Percentiles rank a stretch among this genome's conserved stretches.
Conservation (phyloP, 495 filamentous ascomycete species). For the Tuber borchii region DNA sequence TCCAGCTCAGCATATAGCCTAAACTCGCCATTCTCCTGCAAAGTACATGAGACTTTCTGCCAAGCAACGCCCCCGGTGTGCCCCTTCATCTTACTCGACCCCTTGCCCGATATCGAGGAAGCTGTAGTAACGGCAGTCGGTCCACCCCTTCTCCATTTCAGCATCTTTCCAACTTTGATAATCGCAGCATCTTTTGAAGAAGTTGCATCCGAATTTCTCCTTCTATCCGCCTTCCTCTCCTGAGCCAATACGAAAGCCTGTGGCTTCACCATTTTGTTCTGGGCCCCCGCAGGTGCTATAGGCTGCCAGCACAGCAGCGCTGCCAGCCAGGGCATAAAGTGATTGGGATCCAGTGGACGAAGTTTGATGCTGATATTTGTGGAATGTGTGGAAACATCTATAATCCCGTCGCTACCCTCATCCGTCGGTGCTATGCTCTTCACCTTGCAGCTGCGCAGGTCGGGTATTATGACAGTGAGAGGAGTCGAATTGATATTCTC, state of each 20-base stretch:
- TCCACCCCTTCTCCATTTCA: constrained; percentile 72
- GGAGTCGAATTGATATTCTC: constrained; percentile 47
- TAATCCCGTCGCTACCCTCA: constrained; percentile 57
- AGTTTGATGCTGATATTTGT: constrained; percentile 66
- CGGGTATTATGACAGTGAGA: constrained; percentile 57
- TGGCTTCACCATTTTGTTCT: constrained; percentile 66
- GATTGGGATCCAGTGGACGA: constrained; percentile 63
- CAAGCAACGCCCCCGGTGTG: constrained; percentile 54
- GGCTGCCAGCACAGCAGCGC: constrained; percentile 93
- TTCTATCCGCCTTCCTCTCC: constrained; percentile 48
- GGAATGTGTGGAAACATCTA: constrained; percentile 69
- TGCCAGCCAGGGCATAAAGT: constrained; percentile 86
- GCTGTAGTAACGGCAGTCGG: constrained; percentile 45
- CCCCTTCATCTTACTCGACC: constrained; percentile 14
- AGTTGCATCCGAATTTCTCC: constrained; percentile 58
- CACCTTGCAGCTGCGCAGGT: constrained; percentile 81
- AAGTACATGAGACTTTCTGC: constrained; percentile 82
- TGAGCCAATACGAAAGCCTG: constrained; percentile 50
- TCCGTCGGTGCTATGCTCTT: constrained; percentile 59
- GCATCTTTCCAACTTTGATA: constrained; percentile 94
- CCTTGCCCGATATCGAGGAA: constrained; percentile 24
- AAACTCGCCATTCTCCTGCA: constrained; percentile 92
- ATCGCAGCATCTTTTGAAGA: constrained; percentile 72
- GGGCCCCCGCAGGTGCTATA: constrained; percentile 65
- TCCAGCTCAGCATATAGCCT: constrained; percentile 82